Percentiles rank a stretch among this genome's conserved stretches.
Conservation (phyloP, 2,329 filamentous ascomycete genomes). For the Phialophora expanda region DNA sequence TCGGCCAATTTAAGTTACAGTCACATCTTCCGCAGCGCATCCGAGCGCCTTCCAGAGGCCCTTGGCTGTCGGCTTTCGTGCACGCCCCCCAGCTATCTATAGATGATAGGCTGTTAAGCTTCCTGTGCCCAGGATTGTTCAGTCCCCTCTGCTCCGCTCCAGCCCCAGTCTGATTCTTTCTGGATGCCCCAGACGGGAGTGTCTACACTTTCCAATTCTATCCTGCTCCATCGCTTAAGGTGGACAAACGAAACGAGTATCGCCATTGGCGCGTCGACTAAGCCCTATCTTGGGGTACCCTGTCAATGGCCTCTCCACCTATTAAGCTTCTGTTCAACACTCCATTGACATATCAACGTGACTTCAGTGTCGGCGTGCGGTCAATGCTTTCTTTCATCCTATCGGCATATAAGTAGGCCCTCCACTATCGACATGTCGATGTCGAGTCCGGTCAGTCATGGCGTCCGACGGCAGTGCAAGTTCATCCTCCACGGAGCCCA, state of each 20-base stretch:
- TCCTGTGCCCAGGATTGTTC: background rate
- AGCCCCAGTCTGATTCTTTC: background rate
- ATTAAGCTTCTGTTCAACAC: slow-evolving; percentile 12
- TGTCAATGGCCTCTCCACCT: background rate
- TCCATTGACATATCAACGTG: background rate
- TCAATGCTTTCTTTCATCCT: background rate
- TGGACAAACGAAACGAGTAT: background rate
- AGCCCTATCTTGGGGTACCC: background rate
- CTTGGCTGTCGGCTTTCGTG: background rate
- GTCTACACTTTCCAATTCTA: background rate
- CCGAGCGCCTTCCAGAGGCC: background rate
- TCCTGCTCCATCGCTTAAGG: background rate
- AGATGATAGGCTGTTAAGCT: background rate
- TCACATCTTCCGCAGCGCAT: background rate
- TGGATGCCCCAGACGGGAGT: background rate
- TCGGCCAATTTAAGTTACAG: background rate
- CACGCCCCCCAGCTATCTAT: background rate
- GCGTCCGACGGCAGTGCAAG: slow-evolving; percentile 19
- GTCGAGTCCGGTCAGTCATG: slow-evolving; percentile 8
- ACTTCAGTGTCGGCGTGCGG: background rate
- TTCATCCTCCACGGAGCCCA: slow-evolving; percentile 11
- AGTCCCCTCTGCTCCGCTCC: background rate
- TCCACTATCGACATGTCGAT: background rate
- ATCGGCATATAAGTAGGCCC: background rate
- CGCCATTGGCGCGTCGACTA: background rate